These are phyloP conservation scores for Fusarium mexicanum DNA, from an alignment of 2,329 filamentous ascomycete species.

Conservation along the genomic window DNA sequence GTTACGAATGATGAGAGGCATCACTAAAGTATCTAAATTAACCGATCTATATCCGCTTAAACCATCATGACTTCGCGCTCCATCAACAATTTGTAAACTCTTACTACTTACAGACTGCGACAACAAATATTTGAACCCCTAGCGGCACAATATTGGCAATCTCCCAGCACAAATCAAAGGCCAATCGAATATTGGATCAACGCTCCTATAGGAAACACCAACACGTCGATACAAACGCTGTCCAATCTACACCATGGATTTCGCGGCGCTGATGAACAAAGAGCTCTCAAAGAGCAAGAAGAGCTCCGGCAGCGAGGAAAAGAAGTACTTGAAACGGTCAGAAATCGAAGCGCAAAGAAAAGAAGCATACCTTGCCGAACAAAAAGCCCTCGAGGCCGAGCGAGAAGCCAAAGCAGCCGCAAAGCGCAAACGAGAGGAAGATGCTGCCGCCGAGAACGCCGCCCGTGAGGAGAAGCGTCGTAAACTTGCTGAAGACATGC, in stretches of 20 bases:
- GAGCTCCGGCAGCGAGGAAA: constrained; percentile 54
- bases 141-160: not conserved
- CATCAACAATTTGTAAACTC: not conserved
- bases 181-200: not conserved
- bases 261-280: constrained; percentile 90
- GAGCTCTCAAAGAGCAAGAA: constrained; percentile 87
- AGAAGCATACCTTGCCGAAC: constrained; percentile 83
- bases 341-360: constrained; percentile 86
- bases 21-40: constrained; percentile 15
- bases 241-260: constrained; percentile 76
- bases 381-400: constrained; percentile 76
- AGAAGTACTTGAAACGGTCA: constrained; percentile 86
- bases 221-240: not conserved
- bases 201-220: not conserved
- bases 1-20: constrained; percentile 1
- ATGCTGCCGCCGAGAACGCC: constrained; percentile 75
- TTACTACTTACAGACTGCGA: constrained; percentile 18
- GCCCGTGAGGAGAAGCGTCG: constrained; percentile 84
- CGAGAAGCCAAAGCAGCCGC: constrained; percentile 74
- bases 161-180: not conserved
- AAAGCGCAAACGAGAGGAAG: constrained; percentile 91
- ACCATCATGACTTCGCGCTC: constrained; percentile 25
- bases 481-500: constrained; percentile 82
- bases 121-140: not conserved
- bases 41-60: constrained; percentile 40